Conservation (phyloP, 129 eudicot species). For the Cynara cardunculus region DNA sequence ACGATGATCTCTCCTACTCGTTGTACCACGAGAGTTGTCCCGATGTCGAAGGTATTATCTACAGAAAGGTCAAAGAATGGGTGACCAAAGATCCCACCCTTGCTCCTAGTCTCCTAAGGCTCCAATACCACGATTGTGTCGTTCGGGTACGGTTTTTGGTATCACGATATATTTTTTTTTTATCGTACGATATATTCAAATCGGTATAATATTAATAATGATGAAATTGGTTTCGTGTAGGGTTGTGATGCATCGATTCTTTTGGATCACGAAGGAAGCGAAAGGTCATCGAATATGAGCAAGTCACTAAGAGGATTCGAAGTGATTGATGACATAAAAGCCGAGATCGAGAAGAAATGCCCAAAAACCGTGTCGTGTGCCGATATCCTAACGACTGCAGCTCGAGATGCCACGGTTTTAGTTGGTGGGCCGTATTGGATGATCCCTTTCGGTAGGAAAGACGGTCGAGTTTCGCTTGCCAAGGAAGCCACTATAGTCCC, state of each 20-base stretch:
- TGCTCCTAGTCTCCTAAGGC: constrained; percentile 72
- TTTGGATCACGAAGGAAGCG: constrained; percentile 67
- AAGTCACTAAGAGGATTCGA: constrained; percentile 73
- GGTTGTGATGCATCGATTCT: constrained; percentile 88
- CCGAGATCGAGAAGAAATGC: constrained; percentile 64
- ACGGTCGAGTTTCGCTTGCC: constrained; percentile 62
- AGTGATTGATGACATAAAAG: constrained; percentile 72
- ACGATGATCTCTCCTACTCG: constrained; percentile 42
- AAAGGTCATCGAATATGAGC: constrained; percentile 57
- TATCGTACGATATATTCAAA: not conserved
- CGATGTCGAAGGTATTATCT: constrained; percentile 55
- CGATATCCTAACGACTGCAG: constrained; percentile 64
- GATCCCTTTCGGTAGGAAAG: constrained; percentile 77
- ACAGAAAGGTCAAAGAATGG: constrained; percentile 59
- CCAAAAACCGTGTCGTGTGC: constrained; percentile 83
- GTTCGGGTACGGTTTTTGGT: constrained; percentile 52
- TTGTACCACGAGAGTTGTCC: constrained; percentile 56
- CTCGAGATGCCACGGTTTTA: constrained; percentile 71
- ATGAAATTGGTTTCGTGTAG: constrained; percentile 20
- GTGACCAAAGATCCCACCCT: constrained; percentile 55
- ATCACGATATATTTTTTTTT: not conserved
- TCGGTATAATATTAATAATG: not conserved
- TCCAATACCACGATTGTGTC: constrained; percentile 74
- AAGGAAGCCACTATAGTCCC: constrained; percentile 61
- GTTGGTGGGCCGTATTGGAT: constrained; percentile 73